phyloP scores from a whole-genome alignment of 805 yeast species.

The Candida quercuum region DNA sequence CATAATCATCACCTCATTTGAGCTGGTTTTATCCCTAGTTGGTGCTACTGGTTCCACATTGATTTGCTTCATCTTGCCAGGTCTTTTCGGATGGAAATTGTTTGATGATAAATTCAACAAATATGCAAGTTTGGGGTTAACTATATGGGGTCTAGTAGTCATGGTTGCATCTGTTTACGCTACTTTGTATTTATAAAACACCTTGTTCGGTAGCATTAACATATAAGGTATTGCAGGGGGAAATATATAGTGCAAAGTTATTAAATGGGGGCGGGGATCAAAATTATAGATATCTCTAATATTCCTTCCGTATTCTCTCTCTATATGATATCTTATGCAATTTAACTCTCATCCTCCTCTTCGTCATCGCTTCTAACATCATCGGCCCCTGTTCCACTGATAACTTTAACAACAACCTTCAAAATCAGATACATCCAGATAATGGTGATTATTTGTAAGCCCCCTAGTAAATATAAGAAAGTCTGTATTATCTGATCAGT shows the following conservation, averaged over 20 bases:
- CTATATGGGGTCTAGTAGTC: slow-evolving; percentile 64
- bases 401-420: slow-evolving; percentile 63
- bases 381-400: slow-evolving; percentile 73
- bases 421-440: slow-evolving; percentile 74
- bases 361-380: slow-evolving; percentile 85
- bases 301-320: too few relatives aligned
- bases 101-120: slow-evolving; percentile 31
- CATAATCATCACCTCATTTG: slow-evolving; percentile 55
- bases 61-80: slow-evolving; percentile 74
- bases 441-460: slow-evolving; percentile 58
- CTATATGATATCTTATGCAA: too few relatives aligned
- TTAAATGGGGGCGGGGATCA: too few relatives aligned
- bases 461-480: slow-evolving; percentile 53
- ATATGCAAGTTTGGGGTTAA: slow-evolving; percentile 47
- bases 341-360: too few relatives aligned
- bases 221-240: too few relatives aligned
- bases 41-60: slow-evolving; percentile 84
- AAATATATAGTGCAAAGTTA: too few relatives aligned
- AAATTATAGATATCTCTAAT: too few relatives aligned
- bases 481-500: slow-evolving; percentile 35
- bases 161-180: slow-evolving; percentile 60
- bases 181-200: slow-evolving; percentile 21
- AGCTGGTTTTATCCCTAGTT: slow-evolving; percentile 63
- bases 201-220: too few relatives aligned
- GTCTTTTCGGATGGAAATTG: slow-evolving; percentile 60